Evolutionary conservation across 345 rosid genomes (phyloP).

Genomic region (Diplotaxis tenuifolia): DNA sequence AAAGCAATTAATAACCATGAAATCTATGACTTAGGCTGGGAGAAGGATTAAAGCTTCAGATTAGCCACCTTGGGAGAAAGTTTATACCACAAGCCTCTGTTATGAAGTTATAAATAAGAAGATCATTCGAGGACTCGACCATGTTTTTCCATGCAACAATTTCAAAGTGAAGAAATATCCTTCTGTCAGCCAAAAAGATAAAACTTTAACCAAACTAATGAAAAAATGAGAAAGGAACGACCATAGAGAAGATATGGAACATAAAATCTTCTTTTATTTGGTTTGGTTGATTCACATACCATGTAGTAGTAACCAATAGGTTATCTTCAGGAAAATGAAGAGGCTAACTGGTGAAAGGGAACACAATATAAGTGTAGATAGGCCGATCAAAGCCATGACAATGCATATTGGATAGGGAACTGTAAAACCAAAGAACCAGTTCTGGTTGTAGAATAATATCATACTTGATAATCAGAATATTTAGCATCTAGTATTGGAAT

Average conservation of each 20-base stretch:
- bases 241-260: neutral
- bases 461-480: neutral
- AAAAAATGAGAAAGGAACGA: neutral
- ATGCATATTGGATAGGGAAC: conserved; percentile 98
- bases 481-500: neutral
- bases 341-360: conserved; percentile 72
- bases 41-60: conserved; percentile 48
- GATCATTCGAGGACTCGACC: conserved; percentile 49
- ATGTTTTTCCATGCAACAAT: conserved; percentile 79
- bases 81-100: conserved; percentile 74
- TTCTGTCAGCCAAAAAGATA: conserved; percentile 58
- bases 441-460: no score
- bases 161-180: conserved; percentile 94
- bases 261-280: neutral
- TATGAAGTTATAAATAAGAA: conserved; percentile 50
- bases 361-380: conserved; percentile 70
- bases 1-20: conserved; percentile 66
- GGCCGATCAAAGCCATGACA: conserved; percentile 95
- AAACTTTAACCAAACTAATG: neutral
- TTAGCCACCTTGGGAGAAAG: conserved; percentile 64
- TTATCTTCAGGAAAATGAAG: conserved; percentile 75
- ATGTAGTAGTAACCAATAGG: conserved; percentile 95
- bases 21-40: conserved; percentile 51
- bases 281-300: conserved; percentile 43
- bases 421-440: conserved; percentile 40